Percentiles rank a stretch among this genome's conserved stretches.
Evolutionary conservation across 371 early-diverging fungal genomes (phyloP).

Genomic region (Parasitella parasitica): DNA sequence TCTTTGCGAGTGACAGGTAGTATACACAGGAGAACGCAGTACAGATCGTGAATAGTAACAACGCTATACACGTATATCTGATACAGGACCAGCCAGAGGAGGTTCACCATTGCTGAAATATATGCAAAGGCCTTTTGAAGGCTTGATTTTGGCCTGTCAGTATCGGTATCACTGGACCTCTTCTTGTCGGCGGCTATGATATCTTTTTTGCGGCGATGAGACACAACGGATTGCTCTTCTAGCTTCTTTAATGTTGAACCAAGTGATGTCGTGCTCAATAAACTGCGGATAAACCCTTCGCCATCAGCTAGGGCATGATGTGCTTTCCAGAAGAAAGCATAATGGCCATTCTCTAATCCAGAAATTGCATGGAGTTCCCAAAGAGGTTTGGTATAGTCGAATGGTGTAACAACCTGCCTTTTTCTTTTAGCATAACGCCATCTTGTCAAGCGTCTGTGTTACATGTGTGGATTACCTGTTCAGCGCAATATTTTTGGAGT

Average conservation of each 20-base stretch:
- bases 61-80: neutral
- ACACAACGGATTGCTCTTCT: constrained; percentile 4
- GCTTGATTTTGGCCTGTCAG: neutral
- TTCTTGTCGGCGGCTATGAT: neutral
- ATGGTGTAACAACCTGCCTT: constrained; percentile 22
- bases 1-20: constrained; percentile 19
- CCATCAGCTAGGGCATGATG: constrained; percentile 39
- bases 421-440: neutral
- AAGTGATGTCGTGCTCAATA: constrained; percentile 27
- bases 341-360: constrained; percentile 25
- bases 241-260: constrained; percentile 4
- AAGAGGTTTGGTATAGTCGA: constrained; percentile 30
- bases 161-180: neutral
- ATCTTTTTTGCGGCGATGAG: constrained; percentile 5
- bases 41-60: constrained; percentile 13
- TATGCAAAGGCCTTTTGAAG: neutral
- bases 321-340: constrained; percentile 43
- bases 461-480: constrained; percentile 5
- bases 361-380: constrained; percentile 39
- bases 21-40: neutral
- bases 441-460: neutral
- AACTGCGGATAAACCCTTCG: constrained; percentile 24
- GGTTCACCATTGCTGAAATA: neutral
- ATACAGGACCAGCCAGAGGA: neutral
- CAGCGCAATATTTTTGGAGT: constrained; percentile 26